Evolutionary conservation across 2,329 filamentous ascomycete species (phyloP), one percentile per base, ranked within the genome.

Genomic region (Penicillium sp.): DNA sequence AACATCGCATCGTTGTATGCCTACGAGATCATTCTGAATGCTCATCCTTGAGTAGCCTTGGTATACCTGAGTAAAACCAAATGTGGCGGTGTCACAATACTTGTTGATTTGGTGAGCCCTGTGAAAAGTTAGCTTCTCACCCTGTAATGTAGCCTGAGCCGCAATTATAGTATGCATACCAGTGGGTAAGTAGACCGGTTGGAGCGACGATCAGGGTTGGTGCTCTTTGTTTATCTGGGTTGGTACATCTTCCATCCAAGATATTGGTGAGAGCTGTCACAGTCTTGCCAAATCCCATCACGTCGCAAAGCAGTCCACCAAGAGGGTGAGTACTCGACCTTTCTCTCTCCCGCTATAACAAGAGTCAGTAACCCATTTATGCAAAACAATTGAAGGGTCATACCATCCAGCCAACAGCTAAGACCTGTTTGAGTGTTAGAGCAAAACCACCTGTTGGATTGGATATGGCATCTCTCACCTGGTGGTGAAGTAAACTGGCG

Each of bases 251-350:
- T 15, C 76, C 78, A 58, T 80, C 75, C 4, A 79, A 62, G 12
- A 80, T 77, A 26, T 75, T 78, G 17, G 76, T 76, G 44, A 80
- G 69, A 42, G 73, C 70, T 57, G 76, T 73, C 2, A 78, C 70
- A 0, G 77, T 79, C 62, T 80, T 80, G 0, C 78, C 79, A 30
- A 79, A 74, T 0, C 79, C 78, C 78, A 80, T 80, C 10, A 74
- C 71, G 56, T 81, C 78, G 33, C 75, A 77, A 1, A 79, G 68
- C 19, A 81, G 67, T 0, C 79, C 78, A 6, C 78, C 79, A 17
- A 55, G 62, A 1, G 77, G 75, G 12, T n/a, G 13, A 6, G 13
- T 19, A 0, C 1, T 7, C 2, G 68, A 66, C 7, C 60, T 67
- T 51, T 78, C 76, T 17, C 74, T 70, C n/a, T 73, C 61, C 35